These are phyloP conservation scores for Dendrobium huoshanense DNA, from an alignment of 106 monocot genomes.

Conservation along the genomic window DNA sequence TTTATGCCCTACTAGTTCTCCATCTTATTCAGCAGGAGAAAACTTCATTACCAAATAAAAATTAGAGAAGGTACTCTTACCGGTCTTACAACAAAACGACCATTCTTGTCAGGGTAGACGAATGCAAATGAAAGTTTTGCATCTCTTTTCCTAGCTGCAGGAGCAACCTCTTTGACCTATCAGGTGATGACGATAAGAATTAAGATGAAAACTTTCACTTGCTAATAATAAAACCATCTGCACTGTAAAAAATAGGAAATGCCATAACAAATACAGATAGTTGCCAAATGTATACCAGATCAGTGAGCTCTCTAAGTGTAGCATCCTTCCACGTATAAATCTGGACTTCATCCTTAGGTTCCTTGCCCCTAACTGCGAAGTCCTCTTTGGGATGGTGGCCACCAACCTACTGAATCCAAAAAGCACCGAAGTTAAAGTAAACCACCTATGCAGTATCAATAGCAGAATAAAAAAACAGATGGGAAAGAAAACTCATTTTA, in stretches of 20 bases:
- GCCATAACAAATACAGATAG: background rate
- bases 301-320: constrained; percentile 90
- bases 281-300: constrained; percentile 47
- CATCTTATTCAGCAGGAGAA: background rate
- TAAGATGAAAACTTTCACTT: background rate
- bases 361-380: constrained; percentile 90
- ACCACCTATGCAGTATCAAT: background rate
- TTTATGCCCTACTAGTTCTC: too few species aligned
- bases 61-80: constrained; percentile 31
- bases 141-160: constrained; percentile 81
- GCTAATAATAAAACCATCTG: background rate
- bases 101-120: constrained; percentile 94
- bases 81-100: constrained; percentile 70
- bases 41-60: background rate
- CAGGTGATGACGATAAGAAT: background rate
- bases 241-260: background rate
- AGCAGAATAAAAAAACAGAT: background rate
- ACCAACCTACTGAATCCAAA: constrained; percentile 36
- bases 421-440: background rate
- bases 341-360: constrained; percentile 97
- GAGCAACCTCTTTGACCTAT: constrained; percentile 96
- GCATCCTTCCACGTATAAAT: constrained; percentile 99
- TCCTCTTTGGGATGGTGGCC: constrained; percentile 80
- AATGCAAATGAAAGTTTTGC: constrained; percentile 95
- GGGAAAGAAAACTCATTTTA: background rate